Evolutionary conservation across 768 basidiomycete genomes (phyloP).

Genomic region (Podaxis sp.): DNA sequence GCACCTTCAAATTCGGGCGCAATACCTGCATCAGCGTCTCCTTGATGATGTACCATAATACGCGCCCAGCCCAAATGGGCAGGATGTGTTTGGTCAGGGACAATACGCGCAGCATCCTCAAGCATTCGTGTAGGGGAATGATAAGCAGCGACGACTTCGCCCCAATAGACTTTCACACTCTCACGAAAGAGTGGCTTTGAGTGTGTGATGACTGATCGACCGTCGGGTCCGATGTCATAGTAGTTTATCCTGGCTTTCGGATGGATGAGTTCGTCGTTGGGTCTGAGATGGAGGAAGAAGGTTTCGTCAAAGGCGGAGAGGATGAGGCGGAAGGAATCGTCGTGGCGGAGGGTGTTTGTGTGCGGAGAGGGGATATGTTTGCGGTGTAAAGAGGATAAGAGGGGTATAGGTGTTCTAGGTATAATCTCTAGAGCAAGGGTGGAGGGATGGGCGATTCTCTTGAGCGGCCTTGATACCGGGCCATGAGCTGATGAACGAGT

Average conservation of each 20-base stretch:
- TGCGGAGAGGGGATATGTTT: constrained; percentile 33
- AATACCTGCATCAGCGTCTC: constrained; percentile 41
- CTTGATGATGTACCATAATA: constrained; percentile 68
- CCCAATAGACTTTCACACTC: constrained; percentile 66
- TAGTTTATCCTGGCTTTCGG: constrained; percentile 73
- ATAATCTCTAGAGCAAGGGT: constrained; percentile 56
- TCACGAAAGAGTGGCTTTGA: constrained; percentile 64
- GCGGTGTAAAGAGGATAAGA: constrained; percentile 21
- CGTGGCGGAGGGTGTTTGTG: constrained; percentile 54
- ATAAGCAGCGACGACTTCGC: constrained; percentile 67
- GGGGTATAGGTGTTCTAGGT: constrained; percentile 36
- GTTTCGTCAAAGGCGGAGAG: constrained; percentile 64
- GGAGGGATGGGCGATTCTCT: constrained; percentile 47
- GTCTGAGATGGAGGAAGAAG: constrained; percentile 72
- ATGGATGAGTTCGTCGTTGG: constrained; percentile 77
- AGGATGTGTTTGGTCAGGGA: constrained; percentile 36
- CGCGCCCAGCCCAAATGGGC: constrained; percentile 74
- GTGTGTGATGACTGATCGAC: constrained; percentile 46
- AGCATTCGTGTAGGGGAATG: constrained; percentile 54
- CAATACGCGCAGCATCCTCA: constrained; percentile 59
- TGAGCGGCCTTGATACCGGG: constrained; percentile 44
- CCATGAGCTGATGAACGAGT: constrained; percentile 41
- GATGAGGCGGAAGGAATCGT: constrained; percentile 70
- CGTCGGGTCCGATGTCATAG: constrained; percentile 50
- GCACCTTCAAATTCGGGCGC: constrained; percentile 73